Evolutionary conservation across 805 yeast genomes (phyloP).

Genomic region (Zygoascus ofunaensis): DNA sequence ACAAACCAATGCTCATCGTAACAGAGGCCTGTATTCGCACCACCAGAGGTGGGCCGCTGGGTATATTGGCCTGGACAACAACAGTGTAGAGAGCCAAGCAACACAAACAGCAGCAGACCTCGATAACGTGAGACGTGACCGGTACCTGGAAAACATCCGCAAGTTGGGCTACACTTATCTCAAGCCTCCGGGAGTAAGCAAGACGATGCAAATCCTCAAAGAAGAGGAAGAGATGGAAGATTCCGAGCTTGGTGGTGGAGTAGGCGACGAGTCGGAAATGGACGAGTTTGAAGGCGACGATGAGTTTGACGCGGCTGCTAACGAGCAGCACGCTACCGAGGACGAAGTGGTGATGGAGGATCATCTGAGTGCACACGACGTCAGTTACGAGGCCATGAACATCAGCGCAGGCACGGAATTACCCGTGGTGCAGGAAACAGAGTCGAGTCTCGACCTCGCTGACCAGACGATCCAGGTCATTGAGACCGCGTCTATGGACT

Average conservation of each 20-base stretch:
- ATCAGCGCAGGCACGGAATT: constrained; percentile 7
- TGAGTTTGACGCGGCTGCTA: constrained; percentile 7
- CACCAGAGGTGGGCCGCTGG: too few relatives aligned
- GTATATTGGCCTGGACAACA: too few relatives aligned
- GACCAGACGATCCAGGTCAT: neutral
- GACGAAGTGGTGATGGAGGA: constrained; percentile 35
- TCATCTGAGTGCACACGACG: constrained; percentile 24
- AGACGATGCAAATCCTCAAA: constrained; percentile 36
- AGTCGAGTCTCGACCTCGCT: constrained; percentile 7
- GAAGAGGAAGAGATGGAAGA: constrained; percentile 22
- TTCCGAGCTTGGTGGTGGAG: constrained; percentile 1
- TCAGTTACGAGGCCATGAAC: constrained; percentile 8
- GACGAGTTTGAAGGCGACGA: constrained; percentile 17
- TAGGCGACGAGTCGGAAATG: constrained; percentile 9
- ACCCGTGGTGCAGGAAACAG: constrained; percentile 16
- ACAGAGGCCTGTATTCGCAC: too few relatives aligned
- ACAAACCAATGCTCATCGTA: too few relatives aligned
- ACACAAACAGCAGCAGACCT: too few relatives aligned
- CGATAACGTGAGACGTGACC: too few relatives aligned
- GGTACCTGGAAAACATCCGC: constrained; percentile 28
- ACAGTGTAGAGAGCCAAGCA: too few relatives aligned
- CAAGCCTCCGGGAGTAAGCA: constrained; percentile 51
- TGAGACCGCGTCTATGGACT: neutral
- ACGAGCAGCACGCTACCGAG: too few relatives aligned
- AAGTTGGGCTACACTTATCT: constrained; percentile 41